phyloP scores from a whole-genome alignment of 768 basidiomycete genomes.

The Auricularia auricula-judae region DNA sequence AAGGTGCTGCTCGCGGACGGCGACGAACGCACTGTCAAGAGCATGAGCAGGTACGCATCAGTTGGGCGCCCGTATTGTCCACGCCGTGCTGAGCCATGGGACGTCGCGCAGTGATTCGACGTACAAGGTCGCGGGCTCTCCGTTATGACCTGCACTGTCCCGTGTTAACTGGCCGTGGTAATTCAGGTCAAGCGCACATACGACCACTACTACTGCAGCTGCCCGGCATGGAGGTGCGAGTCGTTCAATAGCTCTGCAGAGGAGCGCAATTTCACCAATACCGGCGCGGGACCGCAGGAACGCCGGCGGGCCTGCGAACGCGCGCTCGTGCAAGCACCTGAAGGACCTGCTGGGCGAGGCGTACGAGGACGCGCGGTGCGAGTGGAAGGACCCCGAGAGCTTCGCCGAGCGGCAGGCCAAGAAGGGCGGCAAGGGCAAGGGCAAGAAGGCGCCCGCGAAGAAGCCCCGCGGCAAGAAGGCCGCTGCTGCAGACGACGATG shows the following conservation, averaged over 20 bases:
- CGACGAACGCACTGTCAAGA: constrained; percentile 35
- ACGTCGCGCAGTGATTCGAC: constrained; percentile 13
- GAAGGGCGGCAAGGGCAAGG: constrained; percentile 7
- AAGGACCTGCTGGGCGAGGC: constrained; percentile 32
- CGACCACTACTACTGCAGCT: constrained; percentile 33
- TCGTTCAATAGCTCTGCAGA: background rate
- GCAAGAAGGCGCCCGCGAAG: background rate
- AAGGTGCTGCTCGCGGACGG: constrained; percentile 36
- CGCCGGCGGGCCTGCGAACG: constrained; percentile 27
- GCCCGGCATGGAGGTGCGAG: constrained; percentile 2
- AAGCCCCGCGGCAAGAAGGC: constrained; percentile 5
- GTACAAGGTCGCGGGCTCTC: constrained; percentile 13
- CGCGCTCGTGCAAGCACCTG: constrained; percentile 39
- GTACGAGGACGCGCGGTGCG: constrained; percentile 32
- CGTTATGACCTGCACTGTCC: no score
- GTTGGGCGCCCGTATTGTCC: background rate
- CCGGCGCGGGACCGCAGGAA: background rate
- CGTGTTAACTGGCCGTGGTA: no score
- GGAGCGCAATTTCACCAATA: no score
- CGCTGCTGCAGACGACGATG: background rate
- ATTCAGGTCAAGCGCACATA: constrained; percentile 24
- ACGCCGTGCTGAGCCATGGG: background rate
- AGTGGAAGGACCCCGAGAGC: constrained; percentile 16
- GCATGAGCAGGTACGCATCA: constrained; percentile 18
- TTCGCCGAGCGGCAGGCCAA: constrained; percentile 4